These are phyloP conservation scores for Acacia concinna DNA, from an alignment of 331 rosid species.

Conservation along the genomic window DNA sequence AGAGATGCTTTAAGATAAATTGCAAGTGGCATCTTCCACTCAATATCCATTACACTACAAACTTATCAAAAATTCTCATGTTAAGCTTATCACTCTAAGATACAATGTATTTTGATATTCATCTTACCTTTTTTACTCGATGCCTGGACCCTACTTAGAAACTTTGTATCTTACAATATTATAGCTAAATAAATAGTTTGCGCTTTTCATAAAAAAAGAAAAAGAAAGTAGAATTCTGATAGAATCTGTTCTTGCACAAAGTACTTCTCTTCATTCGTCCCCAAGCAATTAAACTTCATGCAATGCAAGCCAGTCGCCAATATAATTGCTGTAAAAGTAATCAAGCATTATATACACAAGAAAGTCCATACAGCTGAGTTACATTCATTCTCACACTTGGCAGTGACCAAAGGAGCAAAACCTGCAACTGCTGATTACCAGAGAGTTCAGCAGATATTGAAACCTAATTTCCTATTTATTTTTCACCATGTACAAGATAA, in stretches of 20 bases:
- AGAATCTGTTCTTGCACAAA: not conserved
- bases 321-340: slow-evolving; percentile 37
- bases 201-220: too few relatives aligned
- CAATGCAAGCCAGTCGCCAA: not conserved
- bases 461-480: slow-evolving; percentile 27
- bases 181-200: too few relatives aligned
- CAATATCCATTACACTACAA: too few relatives aligned
- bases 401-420: slow-evolving; percentile 23
- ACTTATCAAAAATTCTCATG: too few relatives aligned
- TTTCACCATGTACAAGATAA: slow-evolving; percentile 19
- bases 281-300: not conserved
- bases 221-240: too few relatives aligned
- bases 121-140: too few relatives aligned
- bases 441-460: slow-evolving; percentile 18
- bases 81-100: too few relatives aligned
- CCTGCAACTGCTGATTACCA: slow-evolving; percentile 25
- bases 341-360: slow-evolving; percentile 36
- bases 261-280: not conserved
- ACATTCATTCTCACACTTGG: slow-evolving; percentile 26
- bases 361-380: slow-evolving; percentile 23
- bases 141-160: too few relatives aligned
- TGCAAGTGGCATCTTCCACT: too few relatives aligned
- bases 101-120: too few relatives aligned
- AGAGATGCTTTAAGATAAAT: too few relatives aligned
- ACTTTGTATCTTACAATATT: too few relatives aligned